Conservation (phyloP, 2,329 filamentous ascomycete genomes). For the Verticillium zaregamsianum region DNA sequence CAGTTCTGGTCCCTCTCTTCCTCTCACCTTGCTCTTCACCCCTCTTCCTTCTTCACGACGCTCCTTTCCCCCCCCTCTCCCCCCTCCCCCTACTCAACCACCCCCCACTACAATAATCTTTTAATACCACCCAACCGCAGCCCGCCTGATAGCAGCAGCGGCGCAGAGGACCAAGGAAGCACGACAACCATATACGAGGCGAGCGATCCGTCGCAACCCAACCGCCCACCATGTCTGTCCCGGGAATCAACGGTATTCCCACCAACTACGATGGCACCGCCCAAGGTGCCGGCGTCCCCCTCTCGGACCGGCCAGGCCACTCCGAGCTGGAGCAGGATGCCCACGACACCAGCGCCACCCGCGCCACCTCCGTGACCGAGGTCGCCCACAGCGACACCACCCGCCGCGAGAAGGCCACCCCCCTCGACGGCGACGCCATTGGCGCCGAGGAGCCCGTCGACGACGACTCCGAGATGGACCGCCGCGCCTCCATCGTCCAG, state of each 20-base stretch:
- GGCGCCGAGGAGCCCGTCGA: conserved; percentile 19
- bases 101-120: background rate
- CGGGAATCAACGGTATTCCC: conserved; percentile 33
- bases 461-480: conserved; percentile 40
- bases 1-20: background rate
- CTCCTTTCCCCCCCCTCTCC: background rate
- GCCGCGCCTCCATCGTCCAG: conserved; percentile 49
- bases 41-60: background rate
- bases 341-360: conserved; percentile 24
- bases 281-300: conserved; percentile 34
- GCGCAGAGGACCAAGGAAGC: background rate
- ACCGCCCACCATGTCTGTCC: conserved; percentile 33
- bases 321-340: conserved; percentile 22
- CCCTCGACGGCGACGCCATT: conserved; percentile 10
- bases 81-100: background rate
- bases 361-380: conserved; percentile 32
- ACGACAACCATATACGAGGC: background rate
- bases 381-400: conserved; percentile 21
- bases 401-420: conserved; percentile 14
- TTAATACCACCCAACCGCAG: background rate
- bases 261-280: conserved; percentile 46
- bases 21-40: background rate
- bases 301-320: conserved; percentile 18
- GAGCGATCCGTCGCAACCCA: conserved; percentile 1
- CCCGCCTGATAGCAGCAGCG: background rate